These are phyloP conservation scores for Myriosclerotinia scirpicola DNA, from an alignment of 2,329 filamentous ascomycete species.

Conservation along the genomic window DNA sequence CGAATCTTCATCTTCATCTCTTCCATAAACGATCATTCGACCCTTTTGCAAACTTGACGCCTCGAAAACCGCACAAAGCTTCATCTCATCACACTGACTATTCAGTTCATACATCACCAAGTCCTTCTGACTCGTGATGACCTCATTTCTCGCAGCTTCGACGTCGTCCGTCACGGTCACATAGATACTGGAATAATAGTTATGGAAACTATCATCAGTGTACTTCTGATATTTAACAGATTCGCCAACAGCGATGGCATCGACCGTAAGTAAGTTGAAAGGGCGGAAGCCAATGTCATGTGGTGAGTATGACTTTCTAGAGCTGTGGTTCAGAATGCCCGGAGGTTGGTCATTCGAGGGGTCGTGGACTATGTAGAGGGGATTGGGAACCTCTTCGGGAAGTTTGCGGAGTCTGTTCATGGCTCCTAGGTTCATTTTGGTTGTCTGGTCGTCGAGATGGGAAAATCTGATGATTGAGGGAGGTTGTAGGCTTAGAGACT, in stretches of 20 bases:
- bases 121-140: not conserved
- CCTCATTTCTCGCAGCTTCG: not conserved
- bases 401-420: not conserved
- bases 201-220: not conserved
- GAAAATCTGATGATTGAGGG: not conserved
- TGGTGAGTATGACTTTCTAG: not conserved
- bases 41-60: not conserved
- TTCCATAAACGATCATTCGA: not conserved
- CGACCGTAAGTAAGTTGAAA: not conserved
- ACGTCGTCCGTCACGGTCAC: not conserved
- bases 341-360: not conserved
- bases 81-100: not conserved
- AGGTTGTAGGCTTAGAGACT: too few species aligned
- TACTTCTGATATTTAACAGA: not conserved
- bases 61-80: not conserved
- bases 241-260: not conserved
- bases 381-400: not conserved
- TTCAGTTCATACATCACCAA: not conserved
- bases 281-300: not conserved
- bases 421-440: not conserved
- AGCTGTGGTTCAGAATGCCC: not conserved
- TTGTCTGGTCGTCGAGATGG: too few species aligned
- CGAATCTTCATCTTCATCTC: not conserved
- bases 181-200: not conserved
- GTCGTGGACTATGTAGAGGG: constrained; percentile 5